Evolutionary conservation across 2,329 filamentous ascomycete genomes (phyloP).

Genomic region (Ophiosphaerella narmari): DNA sequence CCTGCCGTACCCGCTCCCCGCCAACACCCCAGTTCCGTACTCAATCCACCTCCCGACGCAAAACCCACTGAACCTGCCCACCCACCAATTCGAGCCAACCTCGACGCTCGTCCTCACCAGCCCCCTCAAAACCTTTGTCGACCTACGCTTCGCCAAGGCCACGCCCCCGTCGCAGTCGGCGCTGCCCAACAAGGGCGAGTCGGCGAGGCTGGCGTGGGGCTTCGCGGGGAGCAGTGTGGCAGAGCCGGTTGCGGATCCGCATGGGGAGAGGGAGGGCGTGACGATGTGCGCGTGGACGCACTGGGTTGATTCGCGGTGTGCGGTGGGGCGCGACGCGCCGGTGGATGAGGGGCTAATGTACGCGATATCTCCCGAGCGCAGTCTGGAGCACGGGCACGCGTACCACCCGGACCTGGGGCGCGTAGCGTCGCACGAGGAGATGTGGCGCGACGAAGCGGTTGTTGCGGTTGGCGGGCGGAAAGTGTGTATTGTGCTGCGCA

Average conservation of each 20-base stretch:
- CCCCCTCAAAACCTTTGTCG: constrained; percentile 62
- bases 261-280: constrained; percentile 8
- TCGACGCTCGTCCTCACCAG: constrained; percentile 69
- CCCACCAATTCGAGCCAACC: constrained; percentile 58
- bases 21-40: constrained; percentile 33
- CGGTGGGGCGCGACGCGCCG: constrained; percentile 36
- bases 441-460: constrained; percentile 61
- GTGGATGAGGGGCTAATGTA: constrained; percentile 64
- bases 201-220: constrained; percentile 64
- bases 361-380: constrained; percentile 30
- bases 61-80: constrained; percentile 31
- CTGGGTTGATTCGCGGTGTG: constrained; percentile 62
- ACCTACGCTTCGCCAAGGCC: constrained; percentile 59
- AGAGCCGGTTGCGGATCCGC: neutral
- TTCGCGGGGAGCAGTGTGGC: constrained; percentile 60
- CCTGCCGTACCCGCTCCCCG: constrained; percentile 26
- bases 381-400: constrained; percentile 63
- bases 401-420: constrained; percentile 60
- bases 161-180: constrained; percentile 8
- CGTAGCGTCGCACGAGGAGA: constrained; percentile 65
- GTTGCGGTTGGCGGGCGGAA: constrained; percentile 15
- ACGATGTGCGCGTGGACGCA: constrained; percentile 58
- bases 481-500: constrained; percentile 48
- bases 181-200: constrained; percentile 32
- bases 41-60: constrained; percentile 25